Percentiles rank a stretch among this genome's conserved stretches.
Evolutionary conservation across 352 stramenopile genomes (phyloP).

Genomic region (Aphanomyces invadans): DNA sequence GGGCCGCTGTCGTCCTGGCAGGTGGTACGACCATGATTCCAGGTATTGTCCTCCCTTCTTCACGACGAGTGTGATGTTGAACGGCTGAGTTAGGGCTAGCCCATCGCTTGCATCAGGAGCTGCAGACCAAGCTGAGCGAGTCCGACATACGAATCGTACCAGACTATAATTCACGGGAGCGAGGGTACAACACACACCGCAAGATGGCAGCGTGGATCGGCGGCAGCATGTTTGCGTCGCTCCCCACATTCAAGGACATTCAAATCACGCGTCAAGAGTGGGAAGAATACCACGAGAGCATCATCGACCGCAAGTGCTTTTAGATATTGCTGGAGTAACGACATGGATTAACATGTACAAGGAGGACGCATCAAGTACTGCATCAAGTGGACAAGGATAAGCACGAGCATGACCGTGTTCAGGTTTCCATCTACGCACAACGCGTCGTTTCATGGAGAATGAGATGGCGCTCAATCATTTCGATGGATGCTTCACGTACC

Average conservation of each 20-base stretch:
- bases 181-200: slow-evolving; percentile 81
- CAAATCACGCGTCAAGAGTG: slow-evolving; percentile 85
- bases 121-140: slow-evolving; percentile 31
- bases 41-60: too few species aligned
- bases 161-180: slow-evolving; percentile 59
- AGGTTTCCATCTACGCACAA: slow-evolving; percentile 43
- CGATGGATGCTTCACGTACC: slow-evolving; percentile 33
- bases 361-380: slow-evolving; percentile 79
- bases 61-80: too few species aligned
- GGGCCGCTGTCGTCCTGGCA: slow-evolving; percentile 63
- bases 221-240: slow-evolving; percentile 82
- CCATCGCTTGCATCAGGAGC: slow-evolving; percentile 73
- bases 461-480: neutral
- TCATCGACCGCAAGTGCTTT: slow-evolving; percentile 80
- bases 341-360: slow-evolving; percentile 70
- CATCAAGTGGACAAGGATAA: slow-evolving; percentile 82
- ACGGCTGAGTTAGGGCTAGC: slow-evolving; percentile 44
- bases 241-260: slow-evolving; percentile 82
- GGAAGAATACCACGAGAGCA: slow-evolving; percentile 83
- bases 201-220: slow-evolving; percentile 84
- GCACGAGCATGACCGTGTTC: slow-evolving; percentile 79
- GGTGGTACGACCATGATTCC: slow-evolving; percentile 81
- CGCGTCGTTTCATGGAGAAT: too few species aligned
- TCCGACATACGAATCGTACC: slow-evolving; percentile 61
- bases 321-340: too few species aligned